phyloP scores from a whole-genome alignment of 768 basidiomycete species.

The Boletus vinaceobasis region DNA sequence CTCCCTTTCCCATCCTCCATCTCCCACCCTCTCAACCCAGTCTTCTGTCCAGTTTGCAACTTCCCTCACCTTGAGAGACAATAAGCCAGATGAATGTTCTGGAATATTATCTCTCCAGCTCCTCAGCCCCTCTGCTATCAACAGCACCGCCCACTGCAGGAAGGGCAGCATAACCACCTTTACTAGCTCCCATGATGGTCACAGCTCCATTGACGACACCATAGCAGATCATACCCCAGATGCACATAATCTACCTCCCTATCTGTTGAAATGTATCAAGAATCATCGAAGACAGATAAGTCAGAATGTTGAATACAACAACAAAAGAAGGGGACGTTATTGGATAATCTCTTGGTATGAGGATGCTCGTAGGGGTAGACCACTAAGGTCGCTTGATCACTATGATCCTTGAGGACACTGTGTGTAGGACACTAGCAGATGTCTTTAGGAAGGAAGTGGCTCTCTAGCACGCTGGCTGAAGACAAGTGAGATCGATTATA shows the following conservation, averaged over 20 bases:
- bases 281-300: too few relatives aligned
- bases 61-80: slow-evolving; percentile 60
- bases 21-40: slow-evolving; percentile 68
- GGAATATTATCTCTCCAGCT: slow-evolving; percentile 53
- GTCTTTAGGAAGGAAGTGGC: too few relatives aligned
- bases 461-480: too few relatives aligned
- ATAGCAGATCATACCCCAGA: slow-evolving; percentile 43
- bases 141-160: slow-evolving; percentile 41
- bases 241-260: slow-evolving; percentile 27
- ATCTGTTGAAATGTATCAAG: too few relatives aligned
- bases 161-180: slow-evolving; percentile 59
- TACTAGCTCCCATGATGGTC: slow-evolving; percentile 40
- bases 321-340: too few relatives aligned
- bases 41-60: slow-evolving; percentile 60
- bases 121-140: slow-evolving; percentile 40
- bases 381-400: too few relatives aligned
- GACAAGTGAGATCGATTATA: too few relatives aligned
- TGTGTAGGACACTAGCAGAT: too few relatives aligned
- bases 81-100: slow-evolving; percentile 55
- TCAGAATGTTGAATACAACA: too few relatives aligned
- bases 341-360: too few relatives aligned
- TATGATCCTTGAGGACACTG: too few relatives aligned
- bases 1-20: slow-evolving; percentile 52
- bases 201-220: slow-evolving; percentile 40
- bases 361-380: too few relatives aligned